phyloP scores from a whole-genome alignment of 139 green algal genomes.

The Asterochloris sp. region DNA sequence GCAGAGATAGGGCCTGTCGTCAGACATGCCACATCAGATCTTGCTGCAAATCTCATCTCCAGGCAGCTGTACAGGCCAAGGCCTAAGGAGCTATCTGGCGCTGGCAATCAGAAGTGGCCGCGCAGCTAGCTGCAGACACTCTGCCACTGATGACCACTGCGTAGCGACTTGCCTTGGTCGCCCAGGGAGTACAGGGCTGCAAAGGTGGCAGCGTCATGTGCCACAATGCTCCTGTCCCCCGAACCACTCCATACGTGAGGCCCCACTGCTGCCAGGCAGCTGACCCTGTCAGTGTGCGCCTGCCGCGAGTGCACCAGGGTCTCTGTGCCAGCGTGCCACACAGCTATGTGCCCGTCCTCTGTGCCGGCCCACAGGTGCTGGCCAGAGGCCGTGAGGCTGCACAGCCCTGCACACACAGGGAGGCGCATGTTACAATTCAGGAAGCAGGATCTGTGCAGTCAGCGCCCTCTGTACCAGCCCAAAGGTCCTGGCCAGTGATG shows the following conservation, averaged over 20 bases:
- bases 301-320: conserved; percentile 8
- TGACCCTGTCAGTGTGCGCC: conserved; percentile 37
- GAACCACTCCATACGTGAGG: conserved; percentile 51
- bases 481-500: too few relatives aligned
- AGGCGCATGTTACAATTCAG: too few relatives aligned
- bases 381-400: background rate
- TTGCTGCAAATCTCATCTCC: background rate
- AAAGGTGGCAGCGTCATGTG: conserved; percentile 29
- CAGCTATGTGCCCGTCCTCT: conserved; percentile 36
- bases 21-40: background rate
- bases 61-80: background rate
- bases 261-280: conserved; percentile 32
- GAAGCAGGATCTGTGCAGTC: too few relatives aligned
- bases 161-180: conserved; percentile 21
- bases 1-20: background rate
- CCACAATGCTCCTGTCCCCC: conserved; percentile 42
- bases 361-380: conserved; percentile 42
- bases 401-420: background rate
- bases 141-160: conserved; percentile 13
- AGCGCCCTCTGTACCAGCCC: too few relatives aligned
- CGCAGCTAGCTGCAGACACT: conserved; percentile 21
- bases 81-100: background rate
- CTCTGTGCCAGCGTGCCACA: conserved; percentile 11
- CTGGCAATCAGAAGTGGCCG: background rate
- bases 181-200: conserved; percentile 40